Conservation (phyloP, 129 eudicot species). For the Centella asiatica region DNA sequence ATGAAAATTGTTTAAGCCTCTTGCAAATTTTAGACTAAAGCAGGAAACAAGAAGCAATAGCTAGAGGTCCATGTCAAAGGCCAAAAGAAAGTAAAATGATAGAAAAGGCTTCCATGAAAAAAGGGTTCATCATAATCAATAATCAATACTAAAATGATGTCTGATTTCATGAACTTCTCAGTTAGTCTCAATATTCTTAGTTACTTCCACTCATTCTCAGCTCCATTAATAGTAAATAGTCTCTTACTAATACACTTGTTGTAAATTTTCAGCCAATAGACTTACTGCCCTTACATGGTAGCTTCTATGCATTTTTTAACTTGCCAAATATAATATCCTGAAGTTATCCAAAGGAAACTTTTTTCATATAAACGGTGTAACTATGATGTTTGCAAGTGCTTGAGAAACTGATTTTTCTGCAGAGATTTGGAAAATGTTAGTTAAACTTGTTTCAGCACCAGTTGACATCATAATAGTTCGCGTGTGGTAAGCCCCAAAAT, state of each 20-base stretch:
- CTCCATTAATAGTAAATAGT: background rate
- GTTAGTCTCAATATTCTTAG: background rate
- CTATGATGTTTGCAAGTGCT: no score
- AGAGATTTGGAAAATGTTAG: no score
- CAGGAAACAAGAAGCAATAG: background rate
- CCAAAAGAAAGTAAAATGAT: background rate
- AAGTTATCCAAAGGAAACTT: no score
- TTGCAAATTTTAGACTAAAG: background rate
- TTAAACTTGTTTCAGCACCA: no score
- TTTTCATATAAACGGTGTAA: no score
- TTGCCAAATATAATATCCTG: no score
- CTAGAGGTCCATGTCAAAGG: background rate
- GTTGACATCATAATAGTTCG: no score
- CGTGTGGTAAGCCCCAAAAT: no score
- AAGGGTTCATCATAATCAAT: background rate
- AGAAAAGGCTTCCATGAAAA: background rate
- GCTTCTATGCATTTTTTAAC: background rate
- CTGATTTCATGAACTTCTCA: background rate
- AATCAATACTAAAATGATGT: no score
- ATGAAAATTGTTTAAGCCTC: slow-evolving; percentile 13
- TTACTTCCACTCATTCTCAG: background rate
- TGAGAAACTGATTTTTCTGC: no score
- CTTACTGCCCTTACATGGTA: no score
- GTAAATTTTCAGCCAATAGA: background rate
- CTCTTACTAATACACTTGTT: background rate